A percentile compares a stretch with the other conserved stretches of the same genome.
phyloP scores from a whole-genome alignment of 345 rosid species.

The Balakata baccata region DNA sequence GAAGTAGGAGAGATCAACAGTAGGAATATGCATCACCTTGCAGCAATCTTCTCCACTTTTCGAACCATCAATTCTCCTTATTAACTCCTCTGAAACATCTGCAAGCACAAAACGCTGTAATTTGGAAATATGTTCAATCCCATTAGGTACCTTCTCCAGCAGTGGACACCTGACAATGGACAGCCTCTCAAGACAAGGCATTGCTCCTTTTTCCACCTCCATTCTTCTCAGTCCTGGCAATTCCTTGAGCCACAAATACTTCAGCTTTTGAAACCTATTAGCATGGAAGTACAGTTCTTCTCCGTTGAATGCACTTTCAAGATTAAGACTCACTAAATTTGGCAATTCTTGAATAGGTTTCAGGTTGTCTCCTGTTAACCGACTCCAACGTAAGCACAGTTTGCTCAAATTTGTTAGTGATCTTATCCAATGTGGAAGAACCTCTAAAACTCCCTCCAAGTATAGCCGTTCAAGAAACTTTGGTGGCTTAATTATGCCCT shows the following conservation, averaged over 20 bases:
- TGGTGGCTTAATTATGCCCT: background rate
- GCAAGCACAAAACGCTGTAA: background rate
- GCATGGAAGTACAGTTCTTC: background rate
- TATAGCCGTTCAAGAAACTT: background rate
- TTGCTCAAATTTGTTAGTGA: background rate
- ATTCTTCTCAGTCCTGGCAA: background rate
- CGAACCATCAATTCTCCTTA: background rate
- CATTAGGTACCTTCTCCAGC: conserved; percentile 6
- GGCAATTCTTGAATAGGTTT: conserved; percentile 3
- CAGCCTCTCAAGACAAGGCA: conserved; percentile 3
- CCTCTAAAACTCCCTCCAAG: background rate
- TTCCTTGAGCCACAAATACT: background rate
- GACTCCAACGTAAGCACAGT: background rate
- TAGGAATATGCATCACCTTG: background rate
- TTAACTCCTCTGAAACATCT: conserved; percentile 3
- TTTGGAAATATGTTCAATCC: background rate
- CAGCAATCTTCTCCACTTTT: background rate
- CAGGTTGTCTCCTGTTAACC: background rate
- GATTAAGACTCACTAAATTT: background rate
- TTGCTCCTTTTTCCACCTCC: conserved; percentile 2
- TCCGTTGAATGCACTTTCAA: background rate
- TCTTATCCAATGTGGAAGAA: background rate
- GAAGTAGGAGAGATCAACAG: background rate
- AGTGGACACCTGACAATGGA: background rate
- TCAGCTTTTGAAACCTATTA: conserved; percentile 3